phyloP scores from a whole-genome alignment of 257 asterid genomes.

The Leonotis leonurus region DNA sequence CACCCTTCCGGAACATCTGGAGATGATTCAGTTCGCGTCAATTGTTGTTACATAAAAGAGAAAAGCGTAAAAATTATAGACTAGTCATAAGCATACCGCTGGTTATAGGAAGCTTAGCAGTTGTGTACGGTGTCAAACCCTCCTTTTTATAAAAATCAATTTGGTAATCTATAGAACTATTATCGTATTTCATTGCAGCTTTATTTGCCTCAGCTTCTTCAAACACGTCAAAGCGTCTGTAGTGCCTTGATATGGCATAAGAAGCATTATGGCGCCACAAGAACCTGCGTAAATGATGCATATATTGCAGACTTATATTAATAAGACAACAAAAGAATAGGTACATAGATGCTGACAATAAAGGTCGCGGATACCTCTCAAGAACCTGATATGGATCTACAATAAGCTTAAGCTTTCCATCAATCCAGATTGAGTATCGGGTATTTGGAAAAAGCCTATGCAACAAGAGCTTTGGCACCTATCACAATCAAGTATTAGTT shows the following conservation, averaged over 20 bases:
- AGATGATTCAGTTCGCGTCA: constrained; percentile 19
- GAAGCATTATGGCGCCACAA: constrained; percentile 91
- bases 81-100: constrained; percentile 50
- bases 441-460: constrained; percentile 92
- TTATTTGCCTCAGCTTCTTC: constrained; percentile 97
- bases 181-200: constrained; percentile 79
- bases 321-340: not conserved
- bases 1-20: constrained; percentile 99
- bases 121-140: constrained; percentile 79
- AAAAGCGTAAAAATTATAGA: constrained; percentile 1
- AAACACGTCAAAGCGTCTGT: constrained; percentile 80
- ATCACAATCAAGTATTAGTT: constrained; percentile 21
- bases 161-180: constrained; percentile 70
- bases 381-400: constrained; percentile 93
- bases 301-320: not conserved
- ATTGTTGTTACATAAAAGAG: constrained; percentile 3
- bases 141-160: constrained; percentile 72
- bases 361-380: constrained; percentile 56
- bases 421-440: constrained; percentile 91
- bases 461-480: constrained; percentile 91
- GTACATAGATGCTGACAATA: constrained; percentile 5
- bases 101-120: constrained; percentile 86
- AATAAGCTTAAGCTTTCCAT: constrained; percentile 89
- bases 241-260: constrained; percentile 90
- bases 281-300: constrained; percentile 42